Conservation (phyloP, 371 early-diverging fungal species). For the Blastocladiella emersonii region DNA sequence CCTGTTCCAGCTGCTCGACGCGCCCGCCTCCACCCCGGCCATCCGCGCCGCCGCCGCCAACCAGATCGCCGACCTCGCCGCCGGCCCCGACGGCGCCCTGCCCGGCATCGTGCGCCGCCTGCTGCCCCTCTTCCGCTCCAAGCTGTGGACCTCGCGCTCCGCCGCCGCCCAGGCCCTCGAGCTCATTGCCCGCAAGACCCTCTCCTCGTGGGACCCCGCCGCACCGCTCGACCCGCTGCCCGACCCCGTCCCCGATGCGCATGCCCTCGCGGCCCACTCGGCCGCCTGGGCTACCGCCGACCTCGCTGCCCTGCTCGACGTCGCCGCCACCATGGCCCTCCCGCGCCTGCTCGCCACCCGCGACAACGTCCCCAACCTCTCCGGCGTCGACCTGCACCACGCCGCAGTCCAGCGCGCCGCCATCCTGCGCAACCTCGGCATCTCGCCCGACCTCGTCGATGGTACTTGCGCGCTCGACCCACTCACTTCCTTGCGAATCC, state of each 20-base stretch:
- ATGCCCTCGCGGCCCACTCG: neutral
- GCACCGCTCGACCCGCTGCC: neutral
- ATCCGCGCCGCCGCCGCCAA: constrained; percentile 83
- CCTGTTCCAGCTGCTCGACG: constrained; percentile 80
- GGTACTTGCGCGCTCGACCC: too few relatives aligned
- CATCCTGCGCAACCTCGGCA: neutral
- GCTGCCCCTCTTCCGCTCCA: constrained; percentile 14
- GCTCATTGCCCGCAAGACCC: constrained; percentile 74
- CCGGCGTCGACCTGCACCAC: neutral
- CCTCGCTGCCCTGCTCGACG: constrained; percentile 13
- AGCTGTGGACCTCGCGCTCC: constrained; percentile 89
- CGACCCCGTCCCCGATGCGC: constrained; percentile 14
- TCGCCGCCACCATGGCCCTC: constrained; percentile 18
- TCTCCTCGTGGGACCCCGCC: constrained; percentile 57
- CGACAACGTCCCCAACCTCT: neutral
- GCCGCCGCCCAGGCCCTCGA: constrained; percentile 87
- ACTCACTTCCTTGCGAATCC: too few relatives aligned
- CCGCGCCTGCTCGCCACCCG: neutral
- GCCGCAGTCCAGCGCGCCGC: neutral
- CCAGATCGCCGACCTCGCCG: constrained; percentile 73
- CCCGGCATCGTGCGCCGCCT: constrained; percentile 73
- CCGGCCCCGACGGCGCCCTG: constrained; percentile 80
- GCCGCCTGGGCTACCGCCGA: neutral
- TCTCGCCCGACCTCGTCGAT: neutral
- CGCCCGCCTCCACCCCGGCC: constrained; percentile 66